These are phyloP conservation scores for Spergularia azorica DNA, from an alignment of 179 eudicot species.

Conservation along the genomic window DNA sequence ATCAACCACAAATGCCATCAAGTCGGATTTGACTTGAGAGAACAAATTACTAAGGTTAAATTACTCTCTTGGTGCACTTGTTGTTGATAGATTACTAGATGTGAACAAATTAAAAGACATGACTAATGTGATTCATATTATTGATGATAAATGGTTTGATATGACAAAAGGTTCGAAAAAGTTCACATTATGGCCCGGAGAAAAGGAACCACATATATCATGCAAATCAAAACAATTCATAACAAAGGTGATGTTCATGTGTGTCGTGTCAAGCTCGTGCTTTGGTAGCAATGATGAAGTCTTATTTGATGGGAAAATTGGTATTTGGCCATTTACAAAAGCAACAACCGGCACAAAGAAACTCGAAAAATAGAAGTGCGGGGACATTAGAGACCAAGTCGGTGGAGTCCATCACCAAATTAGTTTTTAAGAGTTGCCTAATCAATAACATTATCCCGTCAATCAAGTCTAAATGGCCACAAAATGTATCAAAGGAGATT, in stretches of 20 bases:
- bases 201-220: neutral
- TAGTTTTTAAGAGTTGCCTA: neutral
- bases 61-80: neutral
- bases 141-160: neutral
- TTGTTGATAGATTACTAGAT: neutral
- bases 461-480: neutral
- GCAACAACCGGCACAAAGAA: neutral
- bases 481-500: neutral
- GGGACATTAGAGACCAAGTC: neutral
- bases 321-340: neutral
- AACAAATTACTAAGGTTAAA: neutral
- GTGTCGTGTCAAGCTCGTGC: neutral
- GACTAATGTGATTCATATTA: neutral
- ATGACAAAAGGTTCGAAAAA: neutral
- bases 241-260: conserved; percentile 5
- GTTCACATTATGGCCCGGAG: neutral
- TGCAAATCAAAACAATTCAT: neutral
- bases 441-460: neutral
- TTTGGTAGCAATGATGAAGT: neutral
- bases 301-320: neutral
- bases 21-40: neutral
- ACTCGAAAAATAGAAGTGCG: neutral
- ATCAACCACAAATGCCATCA: too few relatives aligned
- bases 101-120: too few relatives aligned
- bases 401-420: neutral